phyloP scores from a whole-genome alignment of 2,329 filamentous ascomycete genomes.

The Aspergillus calidoustus region DNA sequence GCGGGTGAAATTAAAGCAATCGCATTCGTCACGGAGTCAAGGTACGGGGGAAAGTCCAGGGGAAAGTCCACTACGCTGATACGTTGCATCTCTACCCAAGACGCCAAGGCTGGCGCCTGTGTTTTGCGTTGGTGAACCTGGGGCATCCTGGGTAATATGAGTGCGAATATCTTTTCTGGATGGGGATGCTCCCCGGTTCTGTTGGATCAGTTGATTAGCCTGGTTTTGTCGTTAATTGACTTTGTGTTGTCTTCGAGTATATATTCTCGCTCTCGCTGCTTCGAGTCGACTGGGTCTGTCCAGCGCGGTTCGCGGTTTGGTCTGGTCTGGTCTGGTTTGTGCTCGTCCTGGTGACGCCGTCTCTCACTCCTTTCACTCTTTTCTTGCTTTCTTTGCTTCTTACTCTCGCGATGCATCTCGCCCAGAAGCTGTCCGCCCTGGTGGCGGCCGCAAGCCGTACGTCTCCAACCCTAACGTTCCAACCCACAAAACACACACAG shows the following conservation, averaged over 20 bases:
- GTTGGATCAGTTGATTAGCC: neutral
- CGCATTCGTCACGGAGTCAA: neutral
- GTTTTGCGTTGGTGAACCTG: neutral
- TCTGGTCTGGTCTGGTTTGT: too few species aligned
- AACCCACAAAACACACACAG: too few species aligned
- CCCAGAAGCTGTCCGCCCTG: constrained; percentile 1
- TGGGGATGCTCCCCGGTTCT: neutral
- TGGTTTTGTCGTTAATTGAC: neutral
- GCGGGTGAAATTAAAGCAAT: neutral
- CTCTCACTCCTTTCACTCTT: neutral
- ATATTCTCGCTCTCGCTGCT: neutral
- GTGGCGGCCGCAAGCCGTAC: constrained; percentile 4
- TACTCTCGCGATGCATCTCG: neutral
- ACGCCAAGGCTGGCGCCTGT: neutral
- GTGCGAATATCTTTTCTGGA: neutral
- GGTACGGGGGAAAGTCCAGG: too few species aligned
- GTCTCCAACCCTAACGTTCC: neutral
- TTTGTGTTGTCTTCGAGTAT: neutral
- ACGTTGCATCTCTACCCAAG: neutral
- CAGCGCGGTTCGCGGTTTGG: neutral
- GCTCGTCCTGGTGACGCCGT: constrained; percentile 11
- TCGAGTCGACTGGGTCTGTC: too few species aligned
- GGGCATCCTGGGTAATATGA: neutral
- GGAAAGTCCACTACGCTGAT: neutral
- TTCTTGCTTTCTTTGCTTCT: neutral